phyloP scores from a whole-genome alignment of 768 basidiomycete genomes.

The Psilocybe cubensis region DNA sequence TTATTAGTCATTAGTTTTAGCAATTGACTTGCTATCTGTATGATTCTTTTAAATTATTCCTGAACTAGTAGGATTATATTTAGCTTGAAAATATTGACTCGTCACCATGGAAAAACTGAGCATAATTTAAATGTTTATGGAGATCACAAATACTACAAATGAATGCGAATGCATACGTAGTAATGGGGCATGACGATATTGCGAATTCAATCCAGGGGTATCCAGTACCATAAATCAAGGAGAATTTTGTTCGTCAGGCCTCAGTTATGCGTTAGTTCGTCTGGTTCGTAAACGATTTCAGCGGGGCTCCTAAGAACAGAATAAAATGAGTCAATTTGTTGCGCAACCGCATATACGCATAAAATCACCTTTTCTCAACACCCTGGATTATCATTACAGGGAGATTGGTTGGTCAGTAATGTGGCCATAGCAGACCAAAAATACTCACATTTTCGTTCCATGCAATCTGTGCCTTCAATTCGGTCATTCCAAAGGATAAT shows the following conservation, averaged over 20 bases:
- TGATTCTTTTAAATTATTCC: too few relatives aligned
- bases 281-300: slow-evolving; percentile 10
- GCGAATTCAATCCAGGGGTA: too few relatives aligned
- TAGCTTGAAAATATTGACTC: too few relatives aligned
- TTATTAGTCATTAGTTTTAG: too few relatives aligned
- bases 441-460: slow-evolving; percentile 49
- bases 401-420: not conserved
- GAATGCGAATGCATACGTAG: too few relatives aligned
- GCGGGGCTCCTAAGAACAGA: slow-evolving; percentile 1
- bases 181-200: too few relatives aligned
- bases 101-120: too few relatives aligned
- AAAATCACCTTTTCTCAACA: slow-evolving; percentile 14
- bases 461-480: slow-evolving; percentile 47
- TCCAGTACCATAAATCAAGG: too few relatives aligned
- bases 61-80: too few relatives aligned
- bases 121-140: too few relatives aligned
- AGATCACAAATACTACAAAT: too few relatives aligned
- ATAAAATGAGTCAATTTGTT: not conserved
- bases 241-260: not conserved
- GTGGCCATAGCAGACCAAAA: not conserved
- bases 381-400: slow-evolving; percentile 2
- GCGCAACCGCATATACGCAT: not conserved
- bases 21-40: too few relatives aligned
- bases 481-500: slow-evolving; percentile 51
- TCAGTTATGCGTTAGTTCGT: slow-evolving; percentile 3